Evolutionary conservation across 495 filamentous ascomycete species (phyloP).

Genomic region (Hyaloscypha hepaticicola): DNA sequence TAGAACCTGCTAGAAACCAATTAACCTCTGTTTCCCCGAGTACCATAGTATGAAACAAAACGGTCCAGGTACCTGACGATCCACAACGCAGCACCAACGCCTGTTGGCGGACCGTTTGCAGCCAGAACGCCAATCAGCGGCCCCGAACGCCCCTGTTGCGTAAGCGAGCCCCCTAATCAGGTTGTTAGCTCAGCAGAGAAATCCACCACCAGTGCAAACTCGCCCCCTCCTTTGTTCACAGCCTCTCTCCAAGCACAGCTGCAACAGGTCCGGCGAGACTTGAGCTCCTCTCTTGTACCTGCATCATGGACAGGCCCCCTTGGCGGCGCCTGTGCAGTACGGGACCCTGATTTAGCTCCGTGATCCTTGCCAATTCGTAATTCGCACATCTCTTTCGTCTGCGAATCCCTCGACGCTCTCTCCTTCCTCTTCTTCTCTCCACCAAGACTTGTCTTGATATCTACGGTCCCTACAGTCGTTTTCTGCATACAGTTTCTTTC

Average conservation of each 20-base stretch:
- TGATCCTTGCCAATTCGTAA: conserved; percentile 19
- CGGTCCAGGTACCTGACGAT: conserved; percentile 2
- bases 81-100: not conserved
- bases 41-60: not conserved
- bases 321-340: conserved; percentile 5
- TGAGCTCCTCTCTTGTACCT: conserved; percentile 11
- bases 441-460: conserved; percentile 33
- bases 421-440: conserved; percentile 24
- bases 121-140: conserved; percentile 2
- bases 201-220: not conserved
- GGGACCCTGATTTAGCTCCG: conserved; percentile 11
- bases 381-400: conserved; percentile 18
- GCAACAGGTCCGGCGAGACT: not conserved
- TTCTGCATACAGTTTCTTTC: conserved; percentile 22
- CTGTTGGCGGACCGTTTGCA: not conserved
- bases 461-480: conserved; percentile 33
- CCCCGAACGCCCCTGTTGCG: not conserved
- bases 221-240: not conserved
- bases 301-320: conserved; percentile 1
- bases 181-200: not conserved
- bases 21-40: no score
- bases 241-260: not conserved
- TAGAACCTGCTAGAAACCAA: no score
- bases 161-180: conserved; percentile 8
- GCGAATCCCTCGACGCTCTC: conserved; percentile 12